Evolutionary conservation across 2,329 filamentous ascomycete species (phyloP), one percentile per base, ranked within the genome.

Genomic region (Epichloe sibirici): DNA sequence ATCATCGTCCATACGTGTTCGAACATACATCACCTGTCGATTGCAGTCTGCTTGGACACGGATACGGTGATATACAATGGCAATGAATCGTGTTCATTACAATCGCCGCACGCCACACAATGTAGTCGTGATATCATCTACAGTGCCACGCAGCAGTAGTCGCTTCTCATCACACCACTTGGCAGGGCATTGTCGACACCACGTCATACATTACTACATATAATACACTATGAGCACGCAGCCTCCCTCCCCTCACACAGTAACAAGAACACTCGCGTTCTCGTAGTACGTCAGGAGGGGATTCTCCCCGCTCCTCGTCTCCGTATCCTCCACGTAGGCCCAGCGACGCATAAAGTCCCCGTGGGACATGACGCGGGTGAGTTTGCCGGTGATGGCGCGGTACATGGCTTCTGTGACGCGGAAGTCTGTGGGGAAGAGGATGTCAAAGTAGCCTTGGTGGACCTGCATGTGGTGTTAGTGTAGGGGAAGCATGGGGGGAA

Each of bases 361-460:
- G 63, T 98, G 93, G 39, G 85, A 82, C 66, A 84, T 79, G 49
- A 95, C 88, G 49, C 86, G 80, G 2, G 90, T 95, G 61, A 97
- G 74, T 66, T 94, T 93, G 35, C 91, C 91, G 0, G 93, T 98
- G 61, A 97, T 82, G 56, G 89, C 89, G 52, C 88, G 84, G 71
- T 98, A 98, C 60, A 97, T 82, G 61, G 89, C 83, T 69, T 97
- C 90, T 69, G 93, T 85, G 59, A 95, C 85, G 57, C 80, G 77
- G 66, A 98, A 98, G 69, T 98, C 86, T 11, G 93, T 98, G 0
- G 93, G 93, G 72, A 98, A 98, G 65, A 98, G 83, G 62, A 98
- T 96, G 66, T 98, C 94, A 65, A 98, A 98, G 70, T 95, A 97
- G 45, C 93, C 94, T 72, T 98, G 94, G 67, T 97, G 90, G 47